Evolutionary conservation across 495 filamentous ascomycete species (phyloP).

Genomic region (Neurospora discreta): DNA sequence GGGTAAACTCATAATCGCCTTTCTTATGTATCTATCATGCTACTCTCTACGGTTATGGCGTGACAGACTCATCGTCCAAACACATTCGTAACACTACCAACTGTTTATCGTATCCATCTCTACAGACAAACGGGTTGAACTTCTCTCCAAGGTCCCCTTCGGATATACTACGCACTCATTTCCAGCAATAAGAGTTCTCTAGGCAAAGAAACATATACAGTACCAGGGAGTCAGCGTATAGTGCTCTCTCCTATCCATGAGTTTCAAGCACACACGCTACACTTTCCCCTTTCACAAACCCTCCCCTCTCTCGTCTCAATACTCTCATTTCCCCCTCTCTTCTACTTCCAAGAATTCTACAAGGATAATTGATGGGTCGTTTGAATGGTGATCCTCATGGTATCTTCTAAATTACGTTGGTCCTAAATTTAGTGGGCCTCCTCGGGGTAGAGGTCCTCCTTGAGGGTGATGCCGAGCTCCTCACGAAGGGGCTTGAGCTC

Average conservation of each 20-base stretch:
- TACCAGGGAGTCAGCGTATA: background rate
- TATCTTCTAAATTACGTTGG: background rate
- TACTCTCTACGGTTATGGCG: background rate
- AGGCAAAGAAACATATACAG: background rate
- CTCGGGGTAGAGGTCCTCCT: conserved; percentile 91
- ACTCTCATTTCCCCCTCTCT: background rate
- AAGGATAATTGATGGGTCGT: background rate
- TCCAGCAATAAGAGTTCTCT: background rate
- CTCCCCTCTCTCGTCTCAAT: background rate
- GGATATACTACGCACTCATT: background rate
- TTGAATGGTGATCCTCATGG: background rate
- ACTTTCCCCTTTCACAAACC: background rate
- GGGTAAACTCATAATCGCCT: background rate
- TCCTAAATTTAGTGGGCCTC: conserved; percentile 31
- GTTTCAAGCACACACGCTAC: background rate
- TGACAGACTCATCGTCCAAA: background rate
- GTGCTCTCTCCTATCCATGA: background rate
- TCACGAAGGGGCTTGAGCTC: conserved; percentile 86
- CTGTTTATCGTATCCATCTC: background rate
- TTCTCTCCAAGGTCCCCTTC: background rate
- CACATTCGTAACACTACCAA: background rate
- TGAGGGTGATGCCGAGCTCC: conserved; percentile 83
- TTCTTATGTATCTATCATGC: background rate
- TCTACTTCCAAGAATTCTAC: background rate
- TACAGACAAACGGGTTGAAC: background rate